Evolutionary conservation across 768 basidiomycete species (phyloP).

Genomic region (Boletus rubescentipes): DNA sequence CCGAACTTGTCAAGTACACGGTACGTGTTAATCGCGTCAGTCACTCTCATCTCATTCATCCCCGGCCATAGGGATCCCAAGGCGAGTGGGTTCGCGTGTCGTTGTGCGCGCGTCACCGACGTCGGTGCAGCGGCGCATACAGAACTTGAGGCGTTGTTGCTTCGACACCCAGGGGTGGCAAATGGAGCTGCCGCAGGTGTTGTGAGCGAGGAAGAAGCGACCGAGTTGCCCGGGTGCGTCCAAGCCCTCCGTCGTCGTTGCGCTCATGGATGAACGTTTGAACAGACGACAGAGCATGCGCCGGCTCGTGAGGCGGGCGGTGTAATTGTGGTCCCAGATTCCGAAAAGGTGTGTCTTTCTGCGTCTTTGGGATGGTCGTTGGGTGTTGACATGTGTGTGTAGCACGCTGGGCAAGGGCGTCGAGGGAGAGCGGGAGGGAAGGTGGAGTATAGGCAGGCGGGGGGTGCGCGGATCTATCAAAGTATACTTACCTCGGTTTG

Average conservation of each 20-base stretch:
- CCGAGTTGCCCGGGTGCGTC: slow-evolving; percentile 75
- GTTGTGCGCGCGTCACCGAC: background rate
- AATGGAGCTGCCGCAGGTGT: slow-evolving; percentile 83
- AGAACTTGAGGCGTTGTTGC: slow-evolving; percentile 76
- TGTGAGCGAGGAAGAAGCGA: slow-evolving; percentile 61
- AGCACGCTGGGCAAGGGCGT: slow-evolving; percentile 82
- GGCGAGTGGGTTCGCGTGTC: slow-evolving; percentile 37
- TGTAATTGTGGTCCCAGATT: slow-evolving; percentile 53
- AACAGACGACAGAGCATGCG: slow-evolving; percentile 58
- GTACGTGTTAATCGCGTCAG: slow-evolving; percentile 21
- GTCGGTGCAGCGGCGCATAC: slow-evolving; percentile 72
- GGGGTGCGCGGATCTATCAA: too few species aligned
- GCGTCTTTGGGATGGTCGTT: background rate
- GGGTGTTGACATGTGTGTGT: background rate
- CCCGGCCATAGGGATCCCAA: slow-evolving; percentile 61
- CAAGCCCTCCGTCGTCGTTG: too few species aligned
- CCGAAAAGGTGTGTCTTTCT: slow-evolving; percentile 29
- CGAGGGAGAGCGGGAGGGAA: slow-evolving; percentile 69
- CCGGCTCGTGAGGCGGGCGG: slow-evolving; percentile 65
- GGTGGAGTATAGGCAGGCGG: slow-evolving; percentile 25
- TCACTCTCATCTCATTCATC: background rate
- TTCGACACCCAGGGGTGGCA: slow-evolving; percentile 74
- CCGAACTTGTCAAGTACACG: slow-evolving; percentile 79
- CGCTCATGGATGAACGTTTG: too few species aligned
- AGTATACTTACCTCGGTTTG: too few species aligned